phyloP scores from a whole-genome alignment of 148 eudicot species.

The Fagopyrum esculentum region DNA sequence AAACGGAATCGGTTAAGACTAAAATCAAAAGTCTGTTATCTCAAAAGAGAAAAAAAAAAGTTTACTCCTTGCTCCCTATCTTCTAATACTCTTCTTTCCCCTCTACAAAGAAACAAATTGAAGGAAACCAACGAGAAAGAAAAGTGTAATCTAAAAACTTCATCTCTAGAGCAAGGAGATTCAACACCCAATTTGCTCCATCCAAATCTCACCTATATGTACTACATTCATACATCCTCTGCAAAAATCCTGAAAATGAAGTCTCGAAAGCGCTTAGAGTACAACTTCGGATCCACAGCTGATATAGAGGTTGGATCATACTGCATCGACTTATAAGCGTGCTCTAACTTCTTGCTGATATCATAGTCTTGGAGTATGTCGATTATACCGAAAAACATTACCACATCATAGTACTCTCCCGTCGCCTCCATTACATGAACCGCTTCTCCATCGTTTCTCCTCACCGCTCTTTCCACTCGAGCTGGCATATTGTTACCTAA shows the following conservation, averaged over 20 bases:
- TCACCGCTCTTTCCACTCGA: slow-evolving; percentile 8
- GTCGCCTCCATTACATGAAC: slow-evolving; percentile 27
- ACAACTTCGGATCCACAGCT: neutral
- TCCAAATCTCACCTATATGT: neutral
- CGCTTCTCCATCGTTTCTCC: slow-evolving; percentile 10
- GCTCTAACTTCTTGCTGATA: slow-evolving; percentile 14
- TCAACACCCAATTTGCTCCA: too few relatives aligned
- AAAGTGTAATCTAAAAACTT: too few relatives aligned
- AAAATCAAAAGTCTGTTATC: too few relatives aligned
- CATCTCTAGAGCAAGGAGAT: too few relatives aligned
- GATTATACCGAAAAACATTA: slow-evolving; percentile 19
- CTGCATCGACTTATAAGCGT: slow-evolving; percentile 16
- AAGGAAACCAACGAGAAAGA: too few relatives aligned
- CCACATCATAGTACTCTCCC: slow-evolving; percentile 42
- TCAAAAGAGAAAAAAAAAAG: too few relatives aligned
- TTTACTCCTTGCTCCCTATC: too few relatives aligned
- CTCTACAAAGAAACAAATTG: too few relatives aligned
- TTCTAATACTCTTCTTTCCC: too few relatives aligned
- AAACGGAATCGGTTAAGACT: too few relatives aligned
- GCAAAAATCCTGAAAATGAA: slow-evolving; percentile 11
- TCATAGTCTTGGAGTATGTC: slow-evolving; percentile 13
- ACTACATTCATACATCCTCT: neutral
- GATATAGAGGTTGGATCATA: slow-evolving; percentile 8
- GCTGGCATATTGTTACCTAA: slow-evolving; percentile 14
- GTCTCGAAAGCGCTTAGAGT: slow-evolving; percentile 1